Conservation (phyloP, 2,329 filamentous ascomycete species). For the Zasmidium citrigriseum region DNA sequence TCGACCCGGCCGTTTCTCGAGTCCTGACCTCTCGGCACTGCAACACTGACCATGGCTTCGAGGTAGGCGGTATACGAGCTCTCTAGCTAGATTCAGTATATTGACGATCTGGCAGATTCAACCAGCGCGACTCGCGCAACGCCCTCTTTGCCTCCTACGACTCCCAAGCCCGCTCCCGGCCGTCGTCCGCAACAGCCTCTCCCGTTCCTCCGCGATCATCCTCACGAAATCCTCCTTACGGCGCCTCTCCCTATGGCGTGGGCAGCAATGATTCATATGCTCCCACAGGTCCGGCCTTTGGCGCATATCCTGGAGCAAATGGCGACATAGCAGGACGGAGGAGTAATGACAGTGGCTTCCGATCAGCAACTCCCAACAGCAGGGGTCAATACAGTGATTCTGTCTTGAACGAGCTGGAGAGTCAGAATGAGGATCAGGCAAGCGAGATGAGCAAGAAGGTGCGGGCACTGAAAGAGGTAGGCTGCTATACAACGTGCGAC, state of each 20-base stretch:
- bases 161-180: slow-evolving; percentile 31
- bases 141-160: slow-evolving; percentile 44
- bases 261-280: slow-evolving; percentile 20
- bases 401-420: slow-evolving; percentile 89
- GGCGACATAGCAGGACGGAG: slow-evolving; percentile 19
- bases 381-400: slow-evolving; percentile 92
- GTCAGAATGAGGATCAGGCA: slow-evolving; percentile 88
- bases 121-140: slow-evolving; percentile 41
- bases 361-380: slow-evolving; percentile 48
- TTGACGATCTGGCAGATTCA: slow-evolving; percentile 22
- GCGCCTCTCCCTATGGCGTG: slow-evolving; percentile 23
- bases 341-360: slow-evolving; percentile 33
- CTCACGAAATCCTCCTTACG: slow-evolving; percentile 25
- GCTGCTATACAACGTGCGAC: slow-evolving; percentile 33
- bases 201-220: slow-evolving; percentile 22
- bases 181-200: slow-evolving; percentile 34
- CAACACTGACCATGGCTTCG: slow-evolving; percentile 6
- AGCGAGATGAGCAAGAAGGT: slow-evolving; percentile 92
- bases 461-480: slow-evolving; percentile 81
- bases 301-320: slow-evolving; percentile 33
- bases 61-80: slow-evolving; percentile 4
- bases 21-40: neutral
- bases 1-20: neutral
- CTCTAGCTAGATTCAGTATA: neutral
- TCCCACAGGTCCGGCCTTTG: slow-evolving; percentile 22